Conservation (phyloP, 1,139 yeast species). For the Pichia cactophila region DNA sequence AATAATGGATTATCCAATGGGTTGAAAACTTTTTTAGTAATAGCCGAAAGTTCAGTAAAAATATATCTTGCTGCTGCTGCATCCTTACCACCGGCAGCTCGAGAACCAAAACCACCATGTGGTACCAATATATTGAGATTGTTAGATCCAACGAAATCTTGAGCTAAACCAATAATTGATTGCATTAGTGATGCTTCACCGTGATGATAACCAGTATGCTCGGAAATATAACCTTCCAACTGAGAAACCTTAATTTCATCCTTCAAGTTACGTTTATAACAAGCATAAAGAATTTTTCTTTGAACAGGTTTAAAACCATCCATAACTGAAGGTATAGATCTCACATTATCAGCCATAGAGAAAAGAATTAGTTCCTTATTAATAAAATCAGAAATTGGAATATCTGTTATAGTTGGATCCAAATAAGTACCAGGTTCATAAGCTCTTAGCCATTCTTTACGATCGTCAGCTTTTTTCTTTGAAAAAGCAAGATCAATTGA, state of each 20-base stretch:
- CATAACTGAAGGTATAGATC: conserved; percentile 89
- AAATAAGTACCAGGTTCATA: conserved; percentile 88
- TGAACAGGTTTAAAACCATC: conserved; percentile 99
- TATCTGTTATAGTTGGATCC: conserved; percentile 68
- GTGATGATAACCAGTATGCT: conserved; percentile 90
- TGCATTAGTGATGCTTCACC: conserved; percentile 86
- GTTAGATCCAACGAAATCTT: conserved; percentile 89
- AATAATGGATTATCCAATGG: conserved; percentile 75
- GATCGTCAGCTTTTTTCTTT: conserved; percentile 91
- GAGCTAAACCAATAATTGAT: conserved; percentile 91
- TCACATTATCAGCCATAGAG: conserved; percentile 92
- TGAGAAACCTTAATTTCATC: conserved; percentile 86
- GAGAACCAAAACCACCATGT: conserved; percentile 93
- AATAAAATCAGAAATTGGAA: conserved; percentile 90
- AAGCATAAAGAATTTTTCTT: conserved; percentile 84
- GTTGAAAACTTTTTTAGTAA: conserved; percentile 71
- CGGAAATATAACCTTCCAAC: conserved; percentile 83
- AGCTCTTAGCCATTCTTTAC: conserved; percentile 93
- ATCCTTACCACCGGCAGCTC: conserved; percentile 97
- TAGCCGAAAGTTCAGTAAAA: conserved; percentile 71
- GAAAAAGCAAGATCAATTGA: conserved; percentile 89
- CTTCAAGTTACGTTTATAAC: conserved; percentile 72
- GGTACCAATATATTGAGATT: conserved; percentile 82
- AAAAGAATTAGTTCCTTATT: conserved; percentile 91
- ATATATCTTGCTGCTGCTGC: conserved; percentile 98